These are phyloP conservation scores for Microbotryum silenes-acaulis DNA, from an alignment of 1,284 basidiomycete species.

Conservation along the genomic window DNA sequence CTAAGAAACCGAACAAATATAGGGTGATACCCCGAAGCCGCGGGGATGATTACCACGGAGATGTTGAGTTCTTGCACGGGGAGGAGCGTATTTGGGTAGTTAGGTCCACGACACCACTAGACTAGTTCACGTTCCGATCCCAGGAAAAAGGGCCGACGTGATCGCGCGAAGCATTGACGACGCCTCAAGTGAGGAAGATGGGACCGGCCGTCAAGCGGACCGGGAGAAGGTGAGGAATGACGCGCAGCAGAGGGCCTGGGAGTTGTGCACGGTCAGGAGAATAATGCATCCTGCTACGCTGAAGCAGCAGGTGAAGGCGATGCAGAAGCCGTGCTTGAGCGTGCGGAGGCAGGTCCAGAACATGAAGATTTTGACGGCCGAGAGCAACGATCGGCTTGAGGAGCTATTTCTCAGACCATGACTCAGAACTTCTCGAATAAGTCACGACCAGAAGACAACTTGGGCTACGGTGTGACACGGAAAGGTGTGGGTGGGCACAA, in stretches of 20 bases:
- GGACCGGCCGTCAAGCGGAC: too few relatives aligned
- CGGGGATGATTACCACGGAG: not conserved
- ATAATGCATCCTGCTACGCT: conserved; percentile 24
- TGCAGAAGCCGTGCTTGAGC: conserved; percentile 12
- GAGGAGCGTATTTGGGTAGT: conserved; percentile 16
- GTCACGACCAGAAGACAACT: too few relatives aligned
- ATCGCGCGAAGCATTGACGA: conserved; percentile 28
- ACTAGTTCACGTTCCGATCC: conserved; percentile 17
- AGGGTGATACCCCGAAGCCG: conserved; percentile 6
- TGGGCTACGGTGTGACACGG: too few relatives aligned
- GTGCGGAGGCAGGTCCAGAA: conserved; percentile 13
- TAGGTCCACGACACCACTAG: conserved; percentile 27
- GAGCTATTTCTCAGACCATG: too few relatives aligned
- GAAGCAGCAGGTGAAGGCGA: conserved; percentile 16
- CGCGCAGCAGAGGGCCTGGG: conserved; percentile 25
- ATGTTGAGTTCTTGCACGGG: conserved; percentile 23
- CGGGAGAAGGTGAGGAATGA: conserved; percentile 18
- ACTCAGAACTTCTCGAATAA: too few relatives aligned
- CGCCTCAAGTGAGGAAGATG: too few relatives aligned
- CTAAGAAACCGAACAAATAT: too few relatives aligned
- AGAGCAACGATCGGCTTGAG: too few relatives aligned
- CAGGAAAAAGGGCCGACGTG: conserved; percentile 27
- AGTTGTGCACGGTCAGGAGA: conserved; percentile 19
- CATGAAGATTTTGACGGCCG: not conserved
- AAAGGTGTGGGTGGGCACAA: too few relatives aligned